Conservation (phyloP, 352 stramenopile genomes). For the Pythium brachiatum region DNA sequence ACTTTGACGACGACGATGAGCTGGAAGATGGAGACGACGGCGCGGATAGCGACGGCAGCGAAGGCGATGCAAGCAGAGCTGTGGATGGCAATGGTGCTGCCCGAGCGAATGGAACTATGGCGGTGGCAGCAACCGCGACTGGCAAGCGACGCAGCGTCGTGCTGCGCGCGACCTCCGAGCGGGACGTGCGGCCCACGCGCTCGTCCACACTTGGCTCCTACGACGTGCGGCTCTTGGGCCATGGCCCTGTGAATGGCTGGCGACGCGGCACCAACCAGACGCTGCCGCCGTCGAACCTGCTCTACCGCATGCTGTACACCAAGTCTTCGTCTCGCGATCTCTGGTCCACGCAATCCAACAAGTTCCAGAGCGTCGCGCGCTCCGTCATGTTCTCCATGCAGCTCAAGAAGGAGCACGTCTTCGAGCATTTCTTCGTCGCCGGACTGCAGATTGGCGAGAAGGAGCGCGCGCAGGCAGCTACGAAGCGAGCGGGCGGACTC, state of each 20-base stretch:
- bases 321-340: constrained; percentile 59
- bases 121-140: neutral
- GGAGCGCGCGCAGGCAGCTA: constrained; percentile 25
- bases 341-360: constrained; percentile 52
- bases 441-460: constrained; percentile 39
- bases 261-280: constrained; percentile 18
- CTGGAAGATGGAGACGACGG: constrained; percentile 36
- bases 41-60: constrained; percentile 7
- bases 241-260: constrained; percentile 2
- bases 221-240: constrained; percentile 12
- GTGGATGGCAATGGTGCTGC: neutral
- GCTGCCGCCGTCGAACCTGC: constrained; percentile 49
- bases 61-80: neutral
- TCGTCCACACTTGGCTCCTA: constrained; percentile 57
- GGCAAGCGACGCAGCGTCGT: neutral
- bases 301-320: constrained; percentile 79
- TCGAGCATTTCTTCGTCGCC: constrained; percentile 80
- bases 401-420: constrained; percentile 76
- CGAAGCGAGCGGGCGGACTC: constrained; percentile 30
- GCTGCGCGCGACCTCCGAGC: constrained; percentile 6
- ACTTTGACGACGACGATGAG: constrained; percentile 79
- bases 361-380: constrained; percentile 59
- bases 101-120: neutral
- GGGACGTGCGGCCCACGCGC: constrained; percentile 35
- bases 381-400: constrained; percentile 83